These are phyloP conservation scores for Salix viminalis DNA, from an alignment of 345 rosid species.

Conservation along the genomic window DNA sequence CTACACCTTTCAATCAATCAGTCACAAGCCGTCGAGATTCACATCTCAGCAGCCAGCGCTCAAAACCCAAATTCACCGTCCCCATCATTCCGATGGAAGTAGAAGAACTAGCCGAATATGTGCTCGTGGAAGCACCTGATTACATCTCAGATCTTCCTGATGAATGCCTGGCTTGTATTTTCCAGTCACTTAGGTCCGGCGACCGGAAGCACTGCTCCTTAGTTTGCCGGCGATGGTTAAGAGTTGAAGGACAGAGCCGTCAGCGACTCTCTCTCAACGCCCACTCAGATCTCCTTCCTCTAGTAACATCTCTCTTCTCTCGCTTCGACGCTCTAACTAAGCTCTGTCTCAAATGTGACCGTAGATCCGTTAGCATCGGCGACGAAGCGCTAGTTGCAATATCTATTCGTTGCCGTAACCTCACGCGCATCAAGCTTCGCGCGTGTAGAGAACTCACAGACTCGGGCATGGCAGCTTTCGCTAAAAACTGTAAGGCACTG, in stretches of 20 bases:
- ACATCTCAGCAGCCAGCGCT: conserved; percentile 29
- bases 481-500: conserved; percentile 64
- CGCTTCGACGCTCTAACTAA: conserved; percentile 85
- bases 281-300: conserved; percentile 48
- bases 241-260: conserved; percentile 78
- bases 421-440: conserved; percentile 76
- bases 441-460: conserved; percentile 76
- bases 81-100: conserved; percentile 29
- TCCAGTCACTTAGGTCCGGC: conserved; percentile 53
- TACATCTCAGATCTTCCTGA: conserved; percentile 66
- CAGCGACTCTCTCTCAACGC: conserved; percentile 79
- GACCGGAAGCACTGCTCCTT: conserved; percentile 69
- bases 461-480: conserved; percentile 58
- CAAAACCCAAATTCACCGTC: conserved; percentile 26
- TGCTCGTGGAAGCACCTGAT: conserved; percentile 28
- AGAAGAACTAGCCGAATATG: conserved; percentile 19
- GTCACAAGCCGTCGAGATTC: conserved; percentile 35
- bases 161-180: conserved; percentile 73
- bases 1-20: conserved; percentile 4
- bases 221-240: conserved; percentile 71
- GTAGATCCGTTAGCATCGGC: conserved; percentile 61
- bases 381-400: conserved; percentile 68
- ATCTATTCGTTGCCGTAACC: conserved; percentile 60
- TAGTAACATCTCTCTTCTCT: conserved; percentile 52
- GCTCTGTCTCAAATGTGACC: conserved; percentile 80